phyloP scores from a whole-genome alignment of 257 asterid species.

The Mitragyna speciosa region DNA sequence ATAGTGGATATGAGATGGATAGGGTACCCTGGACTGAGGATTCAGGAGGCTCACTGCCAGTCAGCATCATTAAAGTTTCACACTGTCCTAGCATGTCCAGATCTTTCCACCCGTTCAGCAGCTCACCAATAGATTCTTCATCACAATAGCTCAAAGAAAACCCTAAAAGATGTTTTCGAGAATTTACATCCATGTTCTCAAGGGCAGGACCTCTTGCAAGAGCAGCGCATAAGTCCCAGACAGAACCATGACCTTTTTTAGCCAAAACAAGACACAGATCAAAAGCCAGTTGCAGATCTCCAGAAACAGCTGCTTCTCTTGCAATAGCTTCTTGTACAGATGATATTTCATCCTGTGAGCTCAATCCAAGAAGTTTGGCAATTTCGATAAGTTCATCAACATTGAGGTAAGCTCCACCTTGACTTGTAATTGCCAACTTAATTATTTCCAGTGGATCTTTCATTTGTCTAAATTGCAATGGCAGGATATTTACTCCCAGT shows the following conservation, averaged over 20 bases:
- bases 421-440: conserved; percentile 83
- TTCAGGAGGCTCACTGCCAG: conserved; percentile 71
- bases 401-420: conserved; percentile 80
- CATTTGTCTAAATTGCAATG: conserved; percentile 91
- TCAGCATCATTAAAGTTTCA: conserved; percentile 57
- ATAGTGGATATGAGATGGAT: conserved; percentile 28
- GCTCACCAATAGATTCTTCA: conserved; percentile 88
- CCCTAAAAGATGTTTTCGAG: conserved; percentile 86
- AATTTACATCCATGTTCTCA: conserved; percentile 71
- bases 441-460: conserved; percentile 94
- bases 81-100: conserved; percentile 82
- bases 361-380: conserved; percentile 91
- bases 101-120: conserved; percentile 93
- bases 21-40: conserved; percentile 45
- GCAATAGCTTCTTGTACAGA: conserved; percentile 97
- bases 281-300: conserved; percentile 93
- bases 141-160: conserved; percentile 97
- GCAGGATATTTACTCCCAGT: conserved; percentile 92
- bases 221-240: conserved; percentile 98
- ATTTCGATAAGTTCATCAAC: conserved; percentile 92
- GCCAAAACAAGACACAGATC: conserved; percentile 90
- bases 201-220: conserved; percentile 96
- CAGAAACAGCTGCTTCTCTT: conserved; percentile 97
- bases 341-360: conserved; percentile 82
- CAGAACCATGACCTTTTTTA: conserved; percentile 91